Conservation (phyloP, 495 filamentous ascomycete genomes). For the Xylaria acuta region DNA sequence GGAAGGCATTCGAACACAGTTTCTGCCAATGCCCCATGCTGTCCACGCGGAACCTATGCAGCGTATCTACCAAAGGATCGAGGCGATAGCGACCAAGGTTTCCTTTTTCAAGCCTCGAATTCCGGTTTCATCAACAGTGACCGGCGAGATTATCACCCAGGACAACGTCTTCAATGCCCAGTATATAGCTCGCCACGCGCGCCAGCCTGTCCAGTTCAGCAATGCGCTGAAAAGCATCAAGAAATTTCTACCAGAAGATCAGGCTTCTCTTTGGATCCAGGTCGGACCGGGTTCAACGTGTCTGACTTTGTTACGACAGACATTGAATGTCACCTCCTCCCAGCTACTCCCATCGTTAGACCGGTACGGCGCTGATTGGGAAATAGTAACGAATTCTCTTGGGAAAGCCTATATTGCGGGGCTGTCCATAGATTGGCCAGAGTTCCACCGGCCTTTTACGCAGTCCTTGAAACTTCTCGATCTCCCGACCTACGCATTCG, state of each 20-base stretch:
- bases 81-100: slow-evolving; percentile 54
- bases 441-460: slow-evolving; percentile 67
- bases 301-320: slow-evolving; percentile 62
- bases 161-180: slow-evolving; percentile 53
- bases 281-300: slow-evolving; percentile 63
- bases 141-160: slow-evolving; percentile 52
- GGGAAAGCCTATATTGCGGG: slow-evolving; percentile 59
- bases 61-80: slow-evolving; percentile 62
- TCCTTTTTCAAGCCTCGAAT: slow-evolving; percentile 61
- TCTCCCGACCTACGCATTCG: slow-evolving; percentile 69
- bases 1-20: slow-evolving; percentile 57
- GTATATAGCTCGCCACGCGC: slow-evolving; percentile 49
- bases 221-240: slow-evolving; percentile 54
- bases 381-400: slow-evolving; percentile 57
- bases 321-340: slow-evolving; percentile 48
- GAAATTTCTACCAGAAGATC: slow-evolving; percentile 31
- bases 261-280: slow-evolving; percentile 51
- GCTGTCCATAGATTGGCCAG: slow-evolving; percentile 65
- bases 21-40: slow-evolving; percentile 62
- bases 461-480: slow-evolving; percentile 58
- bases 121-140: slow-evolving; percentile 63
- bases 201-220: slow-evolving; percentile 67
- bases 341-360: slow-evolving; percentile 48
- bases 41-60: slow-evolving; percentile 72
- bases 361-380: slow-evolving; percentile 55